Evolutionary conservation across 1,284 basidiomycete genomes (phyloP), one percentile per base, ranked within the genome.

Genomic region (Puccinia polysora): DNA sequence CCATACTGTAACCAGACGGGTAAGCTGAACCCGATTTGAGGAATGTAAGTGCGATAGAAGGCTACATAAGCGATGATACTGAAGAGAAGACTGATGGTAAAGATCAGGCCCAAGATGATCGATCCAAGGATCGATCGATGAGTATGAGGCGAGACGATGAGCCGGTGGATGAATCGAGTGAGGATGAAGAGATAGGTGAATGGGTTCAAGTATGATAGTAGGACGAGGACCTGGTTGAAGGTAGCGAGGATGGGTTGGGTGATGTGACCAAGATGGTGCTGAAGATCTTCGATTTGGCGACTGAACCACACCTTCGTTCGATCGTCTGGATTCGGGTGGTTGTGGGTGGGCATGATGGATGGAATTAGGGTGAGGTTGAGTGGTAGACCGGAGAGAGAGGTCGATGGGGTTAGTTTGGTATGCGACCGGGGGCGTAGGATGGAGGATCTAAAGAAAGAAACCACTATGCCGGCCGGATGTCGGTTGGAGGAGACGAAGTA

Each of bases 1-100:
- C 65, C 65, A 58, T 69, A 69, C 23, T 69, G 65, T 30, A 69
- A 47, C 65, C 65, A 69, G n/a, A 69, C 28, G 23, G 65, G 65
- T 20, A 59, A 36, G 36, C n/a, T 59, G 12, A 69, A 58, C 32
- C 65, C 65, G 12, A 69, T 52, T 25, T 69, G 53, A 20, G 65
- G 65, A 18, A 69, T 55, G 50, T 69, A 69, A 25, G 55, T 28
- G 18, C 55, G 43, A 32, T 69, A 69, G 36, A 69, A 69, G 10
- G 65, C 49, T 30, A 59, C 43, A 34, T 69, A 69, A 38, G 65
- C 55, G 36, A 69, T 69, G 23, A 69, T 36, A 36, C 53, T 58
- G 25, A 59, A 43, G 8, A 69, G 32, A 15, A 69, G 30, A 56
- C 65, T 69, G 32, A 58, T 47, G 47, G 45, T n/a, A 50, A 69